Base-by-base conservation (phyloP, 1,284 basidiomycete species). In the Marasmius fiardii region DNA sequence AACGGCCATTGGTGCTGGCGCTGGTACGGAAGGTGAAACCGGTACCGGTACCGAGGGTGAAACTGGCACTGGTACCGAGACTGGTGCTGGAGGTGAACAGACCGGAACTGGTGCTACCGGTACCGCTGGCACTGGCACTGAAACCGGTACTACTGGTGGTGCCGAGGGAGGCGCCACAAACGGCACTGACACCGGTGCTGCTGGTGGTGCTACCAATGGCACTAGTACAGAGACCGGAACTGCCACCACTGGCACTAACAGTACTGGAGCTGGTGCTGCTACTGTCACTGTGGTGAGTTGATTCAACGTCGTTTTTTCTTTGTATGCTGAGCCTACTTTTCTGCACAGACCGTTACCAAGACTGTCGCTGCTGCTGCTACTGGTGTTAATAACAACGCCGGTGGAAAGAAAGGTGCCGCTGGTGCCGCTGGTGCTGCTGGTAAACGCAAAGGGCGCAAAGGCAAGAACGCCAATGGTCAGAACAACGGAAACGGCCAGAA, bases 231-330 rank as follows among this genome's bases (percentile, higher is more conserved):
- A 24, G 5, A 31, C 28, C 10, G 28, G 28, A 4, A 43, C 23
- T 35, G 51, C 31, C n/a, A 51, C 26, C 12, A 53, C 26, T 28
- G 51, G 24, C 21, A 37, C 41, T 34, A 31, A 28, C n/a, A n/a
- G n/a, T n/a, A n/a, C n/a, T n/a, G n/a, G n/a, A n/a, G n/a, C n/a
- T n/a, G n/a, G n/a, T n/a, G n/a, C n/a, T n/a, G n/a, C 18, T 16
- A 51, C 37, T 18, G 57, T 58, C 7, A 53, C 54, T 55, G 51
- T 58, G 26, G 51, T 55, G 26, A 16, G 51, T 26, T 41, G 3
- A 43, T 18, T 43, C 21, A 26, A 28, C 48, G n/a, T 24, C 21
- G 21, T 14, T 39, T 1, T 4, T 7, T 24, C 48, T 16, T 26
- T 35, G 4, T 31, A 23, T 21, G 39, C 2, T 7, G 24, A 31